These are phyloP conservation scores for Leccinum ochraceum DNA, from an alignment of 768 basidiomycete genomes.

Conservation along the genomic window DNA sequence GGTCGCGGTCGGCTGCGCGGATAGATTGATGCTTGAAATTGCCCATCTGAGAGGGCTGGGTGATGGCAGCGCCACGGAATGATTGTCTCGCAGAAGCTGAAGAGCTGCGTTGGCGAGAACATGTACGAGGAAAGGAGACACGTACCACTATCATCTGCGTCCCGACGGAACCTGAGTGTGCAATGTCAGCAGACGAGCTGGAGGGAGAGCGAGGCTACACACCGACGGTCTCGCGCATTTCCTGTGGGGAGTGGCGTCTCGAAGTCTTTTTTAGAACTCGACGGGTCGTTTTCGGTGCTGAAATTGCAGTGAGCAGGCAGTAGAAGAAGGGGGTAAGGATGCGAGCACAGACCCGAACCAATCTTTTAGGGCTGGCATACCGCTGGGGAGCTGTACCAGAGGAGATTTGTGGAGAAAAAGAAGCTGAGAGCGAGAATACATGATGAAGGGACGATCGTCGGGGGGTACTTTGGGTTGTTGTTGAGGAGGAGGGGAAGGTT, in stretches of 20 bases:
- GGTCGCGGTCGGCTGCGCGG: conserved; percentile 62
- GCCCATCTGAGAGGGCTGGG: conserved; percentile 90
- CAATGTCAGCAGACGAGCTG: conserved; percentile 9
- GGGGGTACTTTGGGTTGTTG: conserved; percentile 8
- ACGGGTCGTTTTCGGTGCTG: conserved; percentile 49
- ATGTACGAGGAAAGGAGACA: conserved; percentile 9
- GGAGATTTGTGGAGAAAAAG: conserved; percentile 74
- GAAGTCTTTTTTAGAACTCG: conserved; percentile 56
- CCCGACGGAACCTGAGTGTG: conserved; percentile 64
- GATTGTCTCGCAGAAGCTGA: conserved; percentile 61
- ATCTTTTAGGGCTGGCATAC: conserved; percentile 81
- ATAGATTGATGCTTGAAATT: conserved; percentile 89
- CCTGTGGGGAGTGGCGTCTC: conserved; percentile 54
- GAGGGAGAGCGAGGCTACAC: conserved; percentile 15
- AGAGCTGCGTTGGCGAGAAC: conserved; percentile 19
- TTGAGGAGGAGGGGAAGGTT: conserved; percentile 14
- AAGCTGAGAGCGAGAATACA: conserved; percentile 71
- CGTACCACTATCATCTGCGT: conserved; percentile 73
- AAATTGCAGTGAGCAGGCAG: conserved; percentile 21
- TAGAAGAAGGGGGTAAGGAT: conserved; percentile 12
- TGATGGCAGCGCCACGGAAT: conserved; percentile 61
- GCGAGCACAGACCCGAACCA: conserved; percentile 78
- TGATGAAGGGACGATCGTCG: conserved; percentile 47
- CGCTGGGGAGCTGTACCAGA: conserved; percentile 64
- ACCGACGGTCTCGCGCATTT: conserved; percentile 71